Evolutionary conservation across 192 early-diverging fungal species (phyloP).

Genomic region (Umbelopsis vinacea): DNA sequence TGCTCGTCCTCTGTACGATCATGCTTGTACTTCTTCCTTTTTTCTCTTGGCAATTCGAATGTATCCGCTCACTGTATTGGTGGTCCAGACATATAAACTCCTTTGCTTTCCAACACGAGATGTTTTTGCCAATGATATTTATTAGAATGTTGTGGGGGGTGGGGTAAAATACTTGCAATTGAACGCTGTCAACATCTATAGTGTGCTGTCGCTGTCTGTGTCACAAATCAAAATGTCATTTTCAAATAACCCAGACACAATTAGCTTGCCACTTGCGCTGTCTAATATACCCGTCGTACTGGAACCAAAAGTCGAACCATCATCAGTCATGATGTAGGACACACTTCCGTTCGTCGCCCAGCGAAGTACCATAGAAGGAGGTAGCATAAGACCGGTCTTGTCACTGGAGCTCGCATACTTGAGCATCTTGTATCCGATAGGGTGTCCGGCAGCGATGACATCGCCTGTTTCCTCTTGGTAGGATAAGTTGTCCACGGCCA

Average conservation of each 20-base stretch:
- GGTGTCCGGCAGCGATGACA: constrained; percentile 38
- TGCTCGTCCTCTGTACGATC: constrained; percentile 13
- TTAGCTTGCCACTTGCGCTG: constrained; percentile 2
- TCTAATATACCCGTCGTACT: constrained; percentile 27
- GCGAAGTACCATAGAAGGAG: constrained; percentile 27
- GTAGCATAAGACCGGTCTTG: not conserved
- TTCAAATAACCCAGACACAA: constrained; percentile 28
- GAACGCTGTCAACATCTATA: too few relatives aligned
- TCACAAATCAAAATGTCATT: constrained; percentile 24
- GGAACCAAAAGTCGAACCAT: constrained; percentile 22
- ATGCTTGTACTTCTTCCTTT: constrained; percentile 25
- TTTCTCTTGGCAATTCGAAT: constrained; percentile 21
- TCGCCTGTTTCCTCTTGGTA: constrained; percentile 15
- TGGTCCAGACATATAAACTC: constrained; percentile 22
- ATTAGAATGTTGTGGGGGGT: too few relatives aligned
- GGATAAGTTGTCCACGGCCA: constrained; percentile 40
- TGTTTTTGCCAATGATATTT: not conserved
- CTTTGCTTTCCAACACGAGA: constrained; percentile 15
- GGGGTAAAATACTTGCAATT: not conserved
- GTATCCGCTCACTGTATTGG: not conserved
- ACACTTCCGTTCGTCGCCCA: constrained; percentile 23
- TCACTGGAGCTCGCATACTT: not conserved
- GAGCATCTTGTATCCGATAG: constrained; percentile 24
- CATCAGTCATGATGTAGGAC: constrained; percentile 21
- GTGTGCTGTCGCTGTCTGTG: not conserved